Percentiles rank a stretch among this genome's conserved stretches.
Conservation (phyloP, 116 monocot species). For the Trichopus zeylanicus region DNA sequence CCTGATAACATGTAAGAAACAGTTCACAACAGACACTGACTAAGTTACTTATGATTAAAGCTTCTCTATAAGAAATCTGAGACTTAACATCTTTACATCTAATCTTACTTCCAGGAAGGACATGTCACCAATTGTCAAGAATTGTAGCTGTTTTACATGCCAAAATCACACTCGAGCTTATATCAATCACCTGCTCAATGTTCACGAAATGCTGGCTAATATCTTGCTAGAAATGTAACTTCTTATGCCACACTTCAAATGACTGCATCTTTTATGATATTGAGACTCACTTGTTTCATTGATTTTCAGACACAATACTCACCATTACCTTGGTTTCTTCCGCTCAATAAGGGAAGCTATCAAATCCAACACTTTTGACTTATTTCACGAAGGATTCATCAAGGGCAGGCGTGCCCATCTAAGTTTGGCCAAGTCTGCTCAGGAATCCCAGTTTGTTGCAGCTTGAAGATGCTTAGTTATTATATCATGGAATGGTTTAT, state of each 20-base stretch:
- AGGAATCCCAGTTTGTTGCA: not conserved
- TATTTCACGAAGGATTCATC: constrained; percentile 50
- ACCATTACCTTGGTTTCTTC: constrained; percentile 87
- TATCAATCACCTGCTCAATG: constrained; percentile 88
- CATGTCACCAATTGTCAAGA: constrained; percentile 44
- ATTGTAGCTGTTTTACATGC: constrained; percentile 65
- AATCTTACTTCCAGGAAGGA: constrained; percentile 49
- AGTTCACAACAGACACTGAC: too few species aligned
- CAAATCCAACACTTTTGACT: constrained; percentile 50
- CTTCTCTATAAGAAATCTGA: too few species aligned
- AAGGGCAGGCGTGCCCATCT: constrained; percentile 44
- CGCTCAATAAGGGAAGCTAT: constrained; percentile 59
- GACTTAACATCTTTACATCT: not conserved
- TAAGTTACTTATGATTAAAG: too few species aligned
- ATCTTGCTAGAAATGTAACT: constrained; percentile 85
- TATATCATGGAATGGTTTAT: too few species aligned
- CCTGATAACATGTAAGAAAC: too few species aligned
- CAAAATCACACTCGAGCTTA: constrained; percentile 85
- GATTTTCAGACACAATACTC: constrained; percentile 84
- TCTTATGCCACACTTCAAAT: not conserved
- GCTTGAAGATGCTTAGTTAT: too few species aligned
- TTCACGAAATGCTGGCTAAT: constrained; percentile 93
- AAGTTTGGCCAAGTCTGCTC: constrained; percentile 18
- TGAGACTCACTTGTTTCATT: not conserved
- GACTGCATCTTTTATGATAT: not conserved